Base-by-base conservation (phyloP, 768 basidiomycete genomes). In the Phanerodontia chrysosporium region DNA sequence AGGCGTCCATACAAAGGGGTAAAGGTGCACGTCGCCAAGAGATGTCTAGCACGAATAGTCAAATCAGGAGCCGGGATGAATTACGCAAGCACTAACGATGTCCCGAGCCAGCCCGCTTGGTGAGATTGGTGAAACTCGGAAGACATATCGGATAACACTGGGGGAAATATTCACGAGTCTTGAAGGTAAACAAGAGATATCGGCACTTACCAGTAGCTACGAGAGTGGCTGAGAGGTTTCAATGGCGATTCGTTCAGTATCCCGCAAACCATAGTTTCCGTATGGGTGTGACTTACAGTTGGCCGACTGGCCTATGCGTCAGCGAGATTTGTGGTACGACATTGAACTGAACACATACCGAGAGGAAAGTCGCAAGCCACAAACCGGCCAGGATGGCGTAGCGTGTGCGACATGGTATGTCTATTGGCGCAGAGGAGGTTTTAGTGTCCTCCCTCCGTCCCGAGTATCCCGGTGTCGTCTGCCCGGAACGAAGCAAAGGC, bases 91-190 rank as follows among this genome's bases (percentile, higher is more conserved):
- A 67, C 76, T 65, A 71, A 90, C 86, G 87, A 77, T 36, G 91
- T 92, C 45, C 90, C 90, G 10, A 92, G 78, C 90, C 90, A 91
- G 66, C 86, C 86, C 0, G 87, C 87, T 70, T 91, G 86, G 67
- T 91, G 83, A 5, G 89, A 87, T 65, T 81, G 83, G 60, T 85
- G 73, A 66, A 90, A 91, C 51, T 91, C 87, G 0, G 89, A 91
- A 0, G 88, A 90, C 58, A 92, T 91, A 16, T 86, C 83, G 1
- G 87, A 83, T 27, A 92, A 67, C 75, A 92, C 90, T 91, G 48
- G 27, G 18, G 36, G 16, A 7, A 32, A 32, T 61, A 27, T 22
- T 28, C 13, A 39, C 36, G 6, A 45, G 22, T 24, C 18, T 45
- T 8, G 8, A 6, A 45, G 16, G 45, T n/a, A 18, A 8, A 24